Evolutionary conservation across 441 rosid genomes (phyloP).

Genomic region (Euphorbia schlechtendalii): DNA sequence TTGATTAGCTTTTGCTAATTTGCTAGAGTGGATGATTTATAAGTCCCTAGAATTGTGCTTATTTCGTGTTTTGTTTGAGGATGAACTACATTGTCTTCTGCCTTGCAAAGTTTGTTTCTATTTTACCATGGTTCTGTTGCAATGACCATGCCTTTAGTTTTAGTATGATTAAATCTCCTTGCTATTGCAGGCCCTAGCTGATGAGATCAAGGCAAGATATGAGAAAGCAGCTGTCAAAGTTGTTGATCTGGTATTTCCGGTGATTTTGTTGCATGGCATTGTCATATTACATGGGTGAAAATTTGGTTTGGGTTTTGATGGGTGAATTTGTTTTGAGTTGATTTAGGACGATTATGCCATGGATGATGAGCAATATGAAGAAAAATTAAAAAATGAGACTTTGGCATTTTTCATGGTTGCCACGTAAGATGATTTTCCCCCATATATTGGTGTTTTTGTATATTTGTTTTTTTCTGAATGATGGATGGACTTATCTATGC

Average conservation of each 20-base stretch:
- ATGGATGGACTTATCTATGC: constrained; percentile 11
- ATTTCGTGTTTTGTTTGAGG: neutral
- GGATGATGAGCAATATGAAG: constrained; percentile 71
- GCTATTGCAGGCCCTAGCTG: constrained; percentile 59
- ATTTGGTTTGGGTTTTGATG: neutral
- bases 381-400: constrained; percentile 68
- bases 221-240: constrained; percentile 78
- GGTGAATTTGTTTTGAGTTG: constrained; percentile 8
- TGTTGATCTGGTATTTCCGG: constrained; percentile 64
- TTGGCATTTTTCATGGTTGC: constrained; percentile 70
- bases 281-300: neutral
- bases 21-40: neutral
- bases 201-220: constrained; percentile 85
- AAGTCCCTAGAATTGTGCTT: neutral
- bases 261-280: constrained; percentile 2
- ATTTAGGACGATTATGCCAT: constrained; percentile 78
- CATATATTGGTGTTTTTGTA: constrained; percentile 9
- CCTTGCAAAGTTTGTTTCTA: too few relatives aligned
- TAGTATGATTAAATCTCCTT: neutral
- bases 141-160: neutral
- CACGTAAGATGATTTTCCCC: constrained; percentile 75
- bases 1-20: neutral
- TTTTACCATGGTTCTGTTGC: constrained; percentile 3
- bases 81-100: too few relatives aligned
- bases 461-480: constrained; percentile 6